Evolutionary conservation across 2,329 filamentous ascomycete species (phyloP), one percentile per base, ranked within the genome.

Genomic region (Pseudocercospora musae): DNA sequence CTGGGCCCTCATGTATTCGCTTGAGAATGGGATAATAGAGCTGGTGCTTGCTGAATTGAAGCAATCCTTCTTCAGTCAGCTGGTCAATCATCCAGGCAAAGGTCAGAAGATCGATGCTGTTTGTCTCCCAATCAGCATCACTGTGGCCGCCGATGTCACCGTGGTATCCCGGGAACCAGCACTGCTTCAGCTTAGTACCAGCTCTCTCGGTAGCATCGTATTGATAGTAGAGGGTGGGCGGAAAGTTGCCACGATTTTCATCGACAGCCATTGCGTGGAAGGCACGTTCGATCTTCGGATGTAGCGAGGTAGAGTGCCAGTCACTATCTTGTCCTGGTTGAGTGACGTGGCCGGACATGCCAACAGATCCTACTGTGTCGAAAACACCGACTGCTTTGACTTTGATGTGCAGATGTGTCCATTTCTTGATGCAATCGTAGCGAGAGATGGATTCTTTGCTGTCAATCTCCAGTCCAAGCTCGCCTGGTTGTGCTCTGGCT

Each of bases 181-280:
- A 79, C 67, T 83, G 81, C 6, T 76, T 75, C 40, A 83, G 68
- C n/a, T 73, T 68, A 2, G 68, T 70, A n/a, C 63, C 57, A n/a
- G 57, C 61, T 6, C 25, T 25, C 15, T 52, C 40, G 33, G 65
- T 68, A 11, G 57, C 61, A n/a, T 66, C 64, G 20, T 69, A 64
- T 21, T 64, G 66, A 53, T 72, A 69, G 80, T 80, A 84, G 1
- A 84, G 70, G 0, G 81, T 81, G 0, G 82, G 82, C 0, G 75
- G 73, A 63, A 84, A 84, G 0, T 81, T 78, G 4, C 70, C 70
- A 1, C 82, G 76, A 56, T 77, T 77, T 65, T 84, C 82, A 49
- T 84, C 82, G 0, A 84, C 74, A 2, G 81, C 81, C 1, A 84
- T 72, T 0, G 81, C 82, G 49, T 84, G 82, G 63, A 84, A 84